Evolutionary conservation across 306 rosid species (phyloP).

Genomic region (Cicer judaicum): DNA sequence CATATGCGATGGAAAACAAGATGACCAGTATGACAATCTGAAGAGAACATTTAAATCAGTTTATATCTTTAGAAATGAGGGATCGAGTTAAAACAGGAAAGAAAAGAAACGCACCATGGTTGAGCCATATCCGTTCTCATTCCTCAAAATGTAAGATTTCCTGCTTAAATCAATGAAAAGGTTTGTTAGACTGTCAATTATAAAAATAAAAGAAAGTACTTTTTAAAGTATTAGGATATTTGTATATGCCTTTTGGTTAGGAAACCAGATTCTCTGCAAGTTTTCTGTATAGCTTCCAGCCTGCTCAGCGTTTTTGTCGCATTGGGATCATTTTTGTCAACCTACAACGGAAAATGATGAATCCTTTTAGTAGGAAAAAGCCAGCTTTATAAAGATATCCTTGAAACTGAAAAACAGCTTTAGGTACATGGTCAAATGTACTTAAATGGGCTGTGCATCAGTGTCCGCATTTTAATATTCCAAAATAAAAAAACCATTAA

Average conservation of each 20-base stretch:
- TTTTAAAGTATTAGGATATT: slow-evolving; percentile 38
- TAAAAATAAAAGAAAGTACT: slow-evolving; percentile 3
- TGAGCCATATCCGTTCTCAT: slow-evolving; percentile 52
- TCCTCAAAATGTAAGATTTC: slow-evolving; percentile 60
- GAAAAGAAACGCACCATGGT: slow-evolving; percentile 54
- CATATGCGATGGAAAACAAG: slow-evolving; percentile 58
- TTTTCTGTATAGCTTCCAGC: slow-evolving; percentile 72
- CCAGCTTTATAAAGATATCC: slow-evolving; percentile 15
- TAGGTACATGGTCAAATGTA: slow-evolving; percentile 4
- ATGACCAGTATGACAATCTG: slow-evolving; percentile 66
- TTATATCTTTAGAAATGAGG: slow-evolving; percentile 15
- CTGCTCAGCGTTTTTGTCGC: slow-evolving; percentile 83
- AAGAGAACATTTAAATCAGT: slow-evolving; percentile 47
- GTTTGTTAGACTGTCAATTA: slow-evolving; percentile 44
- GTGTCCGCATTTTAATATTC: slow-evolving; percentile 27
- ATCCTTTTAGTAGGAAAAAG: slow-evolving; percentile 34
- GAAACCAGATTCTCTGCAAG: slow-evolving; percentile 83
- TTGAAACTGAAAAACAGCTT: slow-evolving; percentile 34
- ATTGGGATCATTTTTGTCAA: slow-evolving; percentile 82
- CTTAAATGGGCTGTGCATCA: slow-evolving; percentile 6
- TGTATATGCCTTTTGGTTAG: slow-evolving; percentile 63
- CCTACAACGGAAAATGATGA: slow-evolving; percentile 55
- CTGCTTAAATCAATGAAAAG: slow-evolving; percentile 50
- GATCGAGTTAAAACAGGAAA: background rate
- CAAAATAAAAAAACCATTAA: slow-evolving; percentile 3